A percentile compares a stretch with the other conserved stretches of the same genome.
These are phyloP conservation scores for Russula ochroleuca DNA, from an alignment of 768 basidiomycete genomes.

Conservation along the genomic window DNA sequence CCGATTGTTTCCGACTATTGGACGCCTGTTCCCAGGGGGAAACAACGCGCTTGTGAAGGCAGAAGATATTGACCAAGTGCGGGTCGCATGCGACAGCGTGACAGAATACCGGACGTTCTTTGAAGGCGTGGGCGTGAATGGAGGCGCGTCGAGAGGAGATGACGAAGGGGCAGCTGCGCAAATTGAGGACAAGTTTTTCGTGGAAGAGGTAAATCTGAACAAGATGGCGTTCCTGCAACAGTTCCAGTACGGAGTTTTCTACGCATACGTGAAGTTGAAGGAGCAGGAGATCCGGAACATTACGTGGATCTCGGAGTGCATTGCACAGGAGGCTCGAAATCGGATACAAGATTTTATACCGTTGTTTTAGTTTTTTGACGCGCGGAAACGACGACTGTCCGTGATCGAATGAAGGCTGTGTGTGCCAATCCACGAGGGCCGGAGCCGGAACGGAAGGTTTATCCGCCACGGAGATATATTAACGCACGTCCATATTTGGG, in stretches of 20 bases:
- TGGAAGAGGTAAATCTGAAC: constrained; percentile 88
- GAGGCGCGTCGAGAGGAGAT: constrained; percentile 33
- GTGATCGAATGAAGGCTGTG: neutral
- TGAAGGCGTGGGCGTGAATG: constrained; percentile 41
- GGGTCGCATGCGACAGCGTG: constrained; percentile 79
- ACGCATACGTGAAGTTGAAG: constrained; percentile 87
- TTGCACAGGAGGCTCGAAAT: constrained; percentile 93
- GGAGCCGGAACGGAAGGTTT: neutral
- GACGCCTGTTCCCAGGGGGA: constrained; percentile 90
- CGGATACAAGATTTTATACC: constrained; percentile 95
- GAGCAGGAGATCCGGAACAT: constrained; percentile 87
- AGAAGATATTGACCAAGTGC: constrained; percentile 93
- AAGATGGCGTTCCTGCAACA: constrained; percentile 94
- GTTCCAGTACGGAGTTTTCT: constrained; percentile 93
- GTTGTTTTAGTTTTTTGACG: constrained; percentile 52
- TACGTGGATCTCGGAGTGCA: constrained; percentile 97
- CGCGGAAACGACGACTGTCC: neutral
- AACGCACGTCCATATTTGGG: neutral
- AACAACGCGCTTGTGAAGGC: constrained; percentile 90
- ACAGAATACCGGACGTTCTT: constrained; percentile 92
- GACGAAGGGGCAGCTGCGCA: constrained; percentile 50
- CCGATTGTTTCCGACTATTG: constrained; percentile 89
- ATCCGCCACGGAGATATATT: neutral
- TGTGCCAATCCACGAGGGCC: neutral
- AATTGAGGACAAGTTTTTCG: constrained; percentile 94